These are phyloP conservation scores for Ajuga reptans DNA, from an alignment of 305 asterid species.

Conservation along the genomic window DNA sequence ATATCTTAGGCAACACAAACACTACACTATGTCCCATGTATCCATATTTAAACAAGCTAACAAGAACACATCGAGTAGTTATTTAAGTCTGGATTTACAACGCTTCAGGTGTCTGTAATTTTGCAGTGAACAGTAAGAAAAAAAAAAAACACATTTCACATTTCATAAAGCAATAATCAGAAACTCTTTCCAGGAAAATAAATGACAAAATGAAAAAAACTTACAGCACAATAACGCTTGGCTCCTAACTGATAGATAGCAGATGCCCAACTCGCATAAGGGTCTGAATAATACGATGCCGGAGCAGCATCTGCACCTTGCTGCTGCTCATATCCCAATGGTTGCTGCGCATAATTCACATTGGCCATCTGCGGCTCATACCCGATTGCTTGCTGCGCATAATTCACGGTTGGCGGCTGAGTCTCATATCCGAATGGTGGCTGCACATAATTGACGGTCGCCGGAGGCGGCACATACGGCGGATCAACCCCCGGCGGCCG, in stretches of 20 bases:
- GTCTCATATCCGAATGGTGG: neutral
- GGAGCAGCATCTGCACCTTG: slow-evolving; percentile 8
- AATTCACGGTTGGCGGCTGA: slow-evolving; percentile 14
- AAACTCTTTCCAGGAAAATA: neutral
- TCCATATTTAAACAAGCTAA: neutral
- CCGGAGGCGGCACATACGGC: slow-evolving; percentile 27
- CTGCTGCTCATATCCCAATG: slow-evolving; percentile 20
- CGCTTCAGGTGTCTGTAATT: neutral
- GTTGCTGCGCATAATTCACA: slow-evolving; percentile 17
- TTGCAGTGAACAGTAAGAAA: neutral
- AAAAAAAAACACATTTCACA: neutral
- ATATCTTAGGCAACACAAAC: neutral
- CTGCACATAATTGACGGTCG: neutral
- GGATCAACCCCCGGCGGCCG: slow-evolving; percentile 36
- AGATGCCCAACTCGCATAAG: slow-evolving; percentile 29
- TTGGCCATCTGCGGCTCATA: slow-evolving; percentile 20
- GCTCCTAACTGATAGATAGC: slow-evolving; percentile 22
- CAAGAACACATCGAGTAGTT: neutral
- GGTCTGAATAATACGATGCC: slow-evolving; percentile 26
- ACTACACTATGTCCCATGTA: neutral
- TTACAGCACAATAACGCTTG: slow-evolving; percentile 26
- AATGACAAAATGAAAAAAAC: slow-evolving; percentile 1
- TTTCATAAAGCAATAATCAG: neutral
- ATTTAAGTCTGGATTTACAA: neutral
- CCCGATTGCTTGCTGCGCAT: slow-evolving; percentile 21